phyloP scores from a whole-genome alignment of 768 basidiomycete genomes.

The Mycena crocata region DNA sequence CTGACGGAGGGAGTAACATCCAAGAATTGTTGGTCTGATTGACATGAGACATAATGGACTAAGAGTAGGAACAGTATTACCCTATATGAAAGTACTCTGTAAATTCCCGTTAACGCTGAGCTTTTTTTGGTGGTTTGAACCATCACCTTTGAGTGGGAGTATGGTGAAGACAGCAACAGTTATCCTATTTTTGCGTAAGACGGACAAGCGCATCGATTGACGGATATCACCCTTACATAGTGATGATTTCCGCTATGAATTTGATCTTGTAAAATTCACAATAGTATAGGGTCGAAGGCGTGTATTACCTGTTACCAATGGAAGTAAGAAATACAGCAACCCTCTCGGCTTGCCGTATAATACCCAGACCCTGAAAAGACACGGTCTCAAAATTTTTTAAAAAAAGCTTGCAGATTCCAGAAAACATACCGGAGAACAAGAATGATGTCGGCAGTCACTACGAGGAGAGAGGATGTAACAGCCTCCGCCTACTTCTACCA shows the following conservation, averaged over 20 bases:
- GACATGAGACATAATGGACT: background rate
- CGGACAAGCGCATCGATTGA: background rate
- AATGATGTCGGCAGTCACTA: background rate
- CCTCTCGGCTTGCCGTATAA: background rate
- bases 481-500: background rate
- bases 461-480: background rate
- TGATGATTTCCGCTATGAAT: background rate
- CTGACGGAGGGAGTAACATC: conserved; percentile 5
- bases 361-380: background rate
- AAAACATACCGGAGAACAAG: background rate
- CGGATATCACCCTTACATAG: background rate
- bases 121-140: no score
- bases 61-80: background rate
- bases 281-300: background rate
- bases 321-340: conserved; percentile 3
- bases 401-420: background rate
- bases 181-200: background rate
- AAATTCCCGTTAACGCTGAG: no score
- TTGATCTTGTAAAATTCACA: background rate
- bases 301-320: background rate
- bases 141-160: background rate
- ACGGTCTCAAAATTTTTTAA: no score
- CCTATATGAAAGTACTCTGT: background rate
- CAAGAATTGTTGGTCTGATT: background rate
- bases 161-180: background rate